These are phyloP conservation scores for Geranomyces variabilis DNA, from an alignment of 192 early-diverging fungal genomes.

Conservation along the genomic window DNA sequence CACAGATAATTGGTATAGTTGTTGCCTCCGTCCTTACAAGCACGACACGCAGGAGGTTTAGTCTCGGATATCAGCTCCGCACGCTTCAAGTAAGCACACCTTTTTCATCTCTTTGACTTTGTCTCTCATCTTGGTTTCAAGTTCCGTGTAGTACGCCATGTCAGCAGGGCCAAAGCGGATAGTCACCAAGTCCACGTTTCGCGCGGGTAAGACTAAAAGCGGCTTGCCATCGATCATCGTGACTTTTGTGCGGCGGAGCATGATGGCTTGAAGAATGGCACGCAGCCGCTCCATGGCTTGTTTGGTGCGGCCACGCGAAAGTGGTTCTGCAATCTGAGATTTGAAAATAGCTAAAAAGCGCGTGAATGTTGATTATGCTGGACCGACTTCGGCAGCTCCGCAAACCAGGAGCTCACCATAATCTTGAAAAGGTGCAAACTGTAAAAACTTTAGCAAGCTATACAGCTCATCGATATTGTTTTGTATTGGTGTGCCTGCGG, in stretches of 20 bases:
- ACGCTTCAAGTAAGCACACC: background rate
- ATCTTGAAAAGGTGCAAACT: slow-evolving; percentile 60
- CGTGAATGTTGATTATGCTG: background rate
- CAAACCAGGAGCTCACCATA: slow-evolving; percentile 14
- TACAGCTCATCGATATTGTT: slow-evolving; percentile 75
- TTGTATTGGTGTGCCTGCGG: slow-evolving; percentile 51
- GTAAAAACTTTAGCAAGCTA: slow-evolving; percentile 69
- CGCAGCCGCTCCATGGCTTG: slow-evolving; percentile 60
- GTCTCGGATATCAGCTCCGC: background rate
- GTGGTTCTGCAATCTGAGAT: slow-evolving; percentile 53
- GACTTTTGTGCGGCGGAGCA: slow-evolving; percentile 72
- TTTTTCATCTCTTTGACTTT: slow-evolving; percentile 24
- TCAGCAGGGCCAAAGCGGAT: slow-evolving; percentile 58
- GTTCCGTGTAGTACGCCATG: slow-evolving; percentile 60
- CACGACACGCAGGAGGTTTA: background rate
- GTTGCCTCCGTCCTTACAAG: slow-evolving; percentile 3
- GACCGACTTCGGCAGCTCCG: background rate
- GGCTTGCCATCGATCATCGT: slow-evolving; percentile 65
- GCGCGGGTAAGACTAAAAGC: slow-evolving; percentile 63
- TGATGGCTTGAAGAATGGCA: slow-evolving; percentile 55
- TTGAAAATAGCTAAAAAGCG: slow-evolving; percentile 40
- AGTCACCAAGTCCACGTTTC: slow-evolving; percentile 48
- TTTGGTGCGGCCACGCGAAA: slow-evolving; percentile 34
- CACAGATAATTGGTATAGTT: slow-evolving; percentile 47
- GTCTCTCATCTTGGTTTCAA: slow-evolving; percentile 42